A percentile compares a stretch with the other conserved stretches of the same genome.
Conservation (phyloP, 2,329 filamentous ascomycete species). For the Chaetomium globosum region DNA sequence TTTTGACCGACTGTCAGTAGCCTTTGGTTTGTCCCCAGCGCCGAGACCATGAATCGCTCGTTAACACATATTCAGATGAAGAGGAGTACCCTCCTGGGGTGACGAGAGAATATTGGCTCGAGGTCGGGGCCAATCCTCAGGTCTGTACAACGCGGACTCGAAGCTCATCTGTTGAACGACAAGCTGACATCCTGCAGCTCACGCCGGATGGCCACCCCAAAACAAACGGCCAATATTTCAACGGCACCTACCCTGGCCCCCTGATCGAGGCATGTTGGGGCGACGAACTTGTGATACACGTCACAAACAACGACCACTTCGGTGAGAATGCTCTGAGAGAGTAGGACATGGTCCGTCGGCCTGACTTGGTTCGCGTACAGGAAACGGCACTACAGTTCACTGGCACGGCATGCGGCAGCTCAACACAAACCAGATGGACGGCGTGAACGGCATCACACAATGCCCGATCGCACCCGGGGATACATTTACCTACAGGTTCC, state of each 20-base stretch:
- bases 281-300: not conserved
- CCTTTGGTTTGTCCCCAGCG: too few species aligned
- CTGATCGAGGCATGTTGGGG: slow-evolving; percentile 6
- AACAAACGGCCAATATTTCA: not conserved
- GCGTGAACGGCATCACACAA: slow-evolving; percentile 17
- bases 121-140: too few species aligned
- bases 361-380: not conserved
- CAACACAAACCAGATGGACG: slow-evolving; percentile 18
- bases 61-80: too few species aligned
- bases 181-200: too few species aligned
- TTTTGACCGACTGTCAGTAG: too few species aligned
- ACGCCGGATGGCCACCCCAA: too few species aligned
- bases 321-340: too few species aligned
- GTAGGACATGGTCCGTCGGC: not conserved
- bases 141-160: too few species aligned
- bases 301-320: slow-evolving; percentile 1
- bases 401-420: slow-evolving; percentile 25
- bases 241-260: slow-evolving; percentile 5
- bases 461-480: slow-evolving; percentile 52
- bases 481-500: slow-evolving; percentile 40
- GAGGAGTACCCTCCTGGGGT: too few species aligned
- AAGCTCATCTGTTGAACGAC: too few species aligned
- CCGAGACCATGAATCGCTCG: too few species aligned
- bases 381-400: slow-evolving; percentile 20
- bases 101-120: too few species aligned